phyloP scores from a whole-genome alignment of 495 filamentous ascomycete species.

The Geopyxis carbonaria region DNA sequence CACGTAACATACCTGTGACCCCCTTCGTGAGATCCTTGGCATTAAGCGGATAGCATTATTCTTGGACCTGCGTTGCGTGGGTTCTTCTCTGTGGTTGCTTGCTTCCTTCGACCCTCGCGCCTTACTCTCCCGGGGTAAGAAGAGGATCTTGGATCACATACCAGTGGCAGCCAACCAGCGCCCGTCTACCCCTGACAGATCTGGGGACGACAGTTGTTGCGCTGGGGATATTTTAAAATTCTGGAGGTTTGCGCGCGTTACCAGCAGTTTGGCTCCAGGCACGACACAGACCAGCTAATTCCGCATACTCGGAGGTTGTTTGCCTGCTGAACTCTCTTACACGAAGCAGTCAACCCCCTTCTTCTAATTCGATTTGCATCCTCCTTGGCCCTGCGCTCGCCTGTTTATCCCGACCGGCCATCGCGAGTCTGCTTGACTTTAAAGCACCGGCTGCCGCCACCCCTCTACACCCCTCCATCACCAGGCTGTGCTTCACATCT shows the following conservation, averaged over 20 bases:
- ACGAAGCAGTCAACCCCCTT: not conserved
- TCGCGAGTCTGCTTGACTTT: not conserved
- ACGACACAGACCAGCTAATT: not conserved
- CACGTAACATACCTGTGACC: no score
- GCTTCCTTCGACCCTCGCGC: no score
- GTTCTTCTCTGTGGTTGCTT: no score
- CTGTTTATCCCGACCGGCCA: not conserved
- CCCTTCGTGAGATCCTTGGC: no score
- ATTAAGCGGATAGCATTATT: no score
- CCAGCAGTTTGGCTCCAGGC: not conserved
- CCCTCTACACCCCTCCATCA: not conserved
- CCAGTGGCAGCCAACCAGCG: no score
- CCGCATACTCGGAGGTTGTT: not conserved
- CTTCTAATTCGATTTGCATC: not conserved
- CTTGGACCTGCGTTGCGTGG: no score
- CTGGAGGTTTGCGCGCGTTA: not conserved
- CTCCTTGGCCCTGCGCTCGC: conserved; percentile 1
- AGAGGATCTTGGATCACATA: no score
- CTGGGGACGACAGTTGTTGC: conserved; percentile 2
- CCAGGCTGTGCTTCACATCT: conserved; percentile 7
- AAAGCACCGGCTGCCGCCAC: conserved; percentile 5
- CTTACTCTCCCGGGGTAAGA: no score
- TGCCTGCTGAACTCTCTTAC: not conserved
- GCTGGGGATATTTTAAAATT: not conserved
- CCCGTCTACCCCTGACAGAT: no score